Conservation (phyloP, 192 early-diverging fungal species). For the Piromyces finnis region DNA sequence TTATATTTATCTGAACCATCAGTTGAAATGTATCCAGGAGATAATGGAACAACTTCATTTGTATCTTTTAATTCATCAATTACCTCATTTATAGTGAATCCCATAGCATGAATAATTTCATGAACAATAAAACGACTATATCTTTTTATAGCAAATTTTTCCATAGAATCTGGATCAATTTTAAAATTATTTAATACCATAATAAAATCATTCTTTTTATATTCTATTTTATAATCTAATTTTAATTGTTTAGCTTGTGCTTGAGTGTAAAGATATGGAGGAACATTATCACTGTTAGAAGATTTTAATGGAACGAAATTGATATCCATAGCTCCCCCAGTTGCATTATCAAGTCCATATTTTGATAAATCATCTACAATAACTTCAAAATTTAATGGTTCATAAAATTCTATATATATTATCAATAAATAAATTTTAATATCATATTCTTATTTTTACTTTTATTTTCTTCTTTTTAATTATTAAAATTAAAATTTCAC, state of each 20-base stretch:
- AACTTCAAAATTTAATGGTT: not conserved
- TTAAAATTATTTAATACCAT: not conserved
- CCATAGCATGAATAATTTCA: not conserved
- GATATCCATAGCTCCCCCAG: not conserved
- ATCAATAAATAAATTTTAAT: not conserved
- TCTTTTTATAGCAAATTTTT: not conserved
- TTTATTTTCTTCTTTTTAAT: too few species aligned
- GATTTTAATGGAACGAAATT: not conserved
- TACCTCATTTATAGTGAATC: not conserved
- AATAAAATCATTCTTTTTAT: not conserved
- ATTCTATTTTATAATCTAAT: not conserved
- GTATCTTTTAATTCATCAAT: not conserved
- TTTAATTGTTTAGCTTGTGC: not conserved
- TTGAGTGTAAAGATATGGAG: not conserved
- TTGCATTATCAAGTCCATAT: not conserved
- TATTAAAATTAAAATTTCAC: too few species aligned
- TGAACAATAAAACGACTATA: not conserved
- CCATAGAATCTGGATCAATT: not conserved
- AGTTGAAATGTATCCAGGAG: not conserved
- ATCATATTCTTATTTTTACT: not conserved
- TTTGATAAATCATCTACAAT: not conserved
- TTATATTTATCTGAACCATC: not conserved
- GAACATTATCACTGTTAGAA: not conserved
- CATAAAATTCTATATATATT: not conserved
- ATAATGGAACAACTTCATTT: not conserved